Conservation (phyloP, 1,139 yeast genomes). For the Diutina scorzettiae region DNA sequence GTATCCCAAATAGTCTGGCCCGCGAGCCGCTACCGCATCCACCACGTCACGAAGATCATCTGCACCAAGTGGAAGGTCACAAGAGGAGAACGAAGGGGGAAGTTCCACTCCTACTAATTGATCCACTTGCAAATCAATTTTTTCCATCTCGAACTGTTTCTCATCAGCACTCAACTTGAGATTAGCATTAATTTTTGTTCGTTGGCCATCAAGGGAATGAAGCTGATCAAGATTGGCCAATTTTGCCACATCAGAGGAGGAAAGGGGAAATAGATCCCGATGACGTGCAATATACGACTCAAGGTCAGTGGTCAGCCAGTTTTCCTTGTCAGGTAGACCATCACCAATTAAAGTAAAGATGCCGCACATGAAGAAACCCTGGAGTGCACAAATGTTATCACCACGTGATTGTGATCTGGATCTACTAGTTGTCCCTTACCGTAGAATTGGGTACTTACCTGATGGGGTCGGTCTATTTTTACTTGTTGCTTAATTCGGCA, state of each 20-base stretch:
- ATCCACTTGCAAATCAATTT: not conserved
- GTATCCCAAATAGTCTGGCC: slow-evolving; percentile 2
- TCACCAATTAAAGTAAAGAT: not conserved
- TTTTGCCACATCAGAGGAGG: not conserved
- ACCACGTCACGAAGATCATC: not conserved
- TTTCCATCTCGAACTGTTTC: no score
- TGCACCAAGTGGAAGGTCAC: not conserved
- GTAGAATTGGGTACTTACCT: no score
- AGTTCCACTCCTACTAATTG: not conserved
- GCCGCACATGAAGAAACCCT: no score
- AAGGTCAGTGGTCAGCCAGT: not conserved
- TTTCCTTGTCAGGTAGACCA: not conserved
- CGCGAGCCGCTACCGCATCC: not conserved
- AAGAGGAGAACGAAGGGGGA: not conserved
- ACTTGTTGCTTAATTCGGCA: no score
- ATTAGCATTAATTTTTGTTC: not conserved
- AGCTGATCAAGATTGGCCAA: not conserved
- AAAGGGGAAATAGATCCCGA: not conserved
- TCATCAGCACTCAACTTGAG: not conserved
- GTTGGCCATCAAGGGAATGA: not conserved
- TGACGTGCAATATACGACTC: not conserved
- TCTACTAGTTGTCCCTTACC: no score
- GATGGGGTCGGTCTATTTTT: no score
- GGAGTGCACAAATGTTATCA: no score
- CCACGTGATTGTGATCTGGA: no score